phyloP scores from a whole-genome alignment of 139 green algal genomes.

The Chlamydomonas sp. region DNA sequence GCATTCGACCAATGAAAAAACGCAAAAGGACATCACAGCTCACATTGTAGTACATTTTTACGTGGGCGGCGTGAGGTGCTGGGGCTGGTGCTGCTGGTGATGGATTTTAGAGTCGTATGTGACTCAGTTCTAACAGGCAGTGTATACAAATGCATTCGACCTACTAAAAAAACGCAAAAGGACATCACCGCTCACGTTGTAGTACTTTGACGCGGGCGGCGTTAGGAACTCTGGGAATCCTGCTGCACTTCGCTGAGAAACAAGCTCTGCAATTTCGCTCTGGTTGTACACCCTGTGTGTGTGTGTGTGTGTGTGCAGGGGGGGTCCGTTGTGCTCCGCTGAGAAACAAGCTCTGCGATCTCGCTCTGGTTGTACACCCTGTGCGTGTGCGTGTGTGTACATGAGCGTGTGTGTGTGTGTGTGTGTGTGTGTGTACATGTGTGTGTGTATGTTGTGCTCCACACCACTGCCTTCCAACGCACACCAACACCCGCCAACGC shows the following conservation, averaged over 20 bases:
- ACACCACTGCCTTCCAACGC: too few relatives aligned
- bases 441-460: too few relatives aligned
- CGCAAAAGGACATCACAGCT: neutral
- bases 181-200: constrained; percentile 27
- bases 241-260: constrained; percentile 15
- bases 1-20: too few relatives aligned
- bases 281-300: constrained; percentile 45
- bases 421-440: too few relatives aligned
- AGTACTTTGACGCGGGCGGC: constrained; percentile 42
- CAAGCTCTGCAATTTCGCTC: constrained; percentile 24
- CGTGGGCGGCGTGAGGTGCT: constrained; percentile 33
- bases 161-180: neutral
- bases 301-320: too few relatives aligned
- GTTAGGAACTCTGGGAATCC: constrained; percentile 39
- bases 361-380: constrained; percentile 44
- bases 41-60: constrained; percentile 45
- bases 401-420: too few relatives aligned
- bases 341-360: constrained; percentile 26
- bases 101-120: too few relatives aligned
- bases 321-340: constrained; percentile 3
- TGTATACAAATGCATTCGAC: too few relatives aligned
- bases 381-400: too few relatives aligned
- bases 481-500: too few relatives aligned
- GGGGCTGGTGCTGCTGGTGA: too few relatives aligned
- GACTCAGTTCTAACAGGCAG: too few relatives aligned